Evolutionary conservation across 2,329 filamentous ascomycete genomes (phyloP), one percentile per base, ranked within the genome.

Genomic region (Chaetomiaceae sp.): DNA sequence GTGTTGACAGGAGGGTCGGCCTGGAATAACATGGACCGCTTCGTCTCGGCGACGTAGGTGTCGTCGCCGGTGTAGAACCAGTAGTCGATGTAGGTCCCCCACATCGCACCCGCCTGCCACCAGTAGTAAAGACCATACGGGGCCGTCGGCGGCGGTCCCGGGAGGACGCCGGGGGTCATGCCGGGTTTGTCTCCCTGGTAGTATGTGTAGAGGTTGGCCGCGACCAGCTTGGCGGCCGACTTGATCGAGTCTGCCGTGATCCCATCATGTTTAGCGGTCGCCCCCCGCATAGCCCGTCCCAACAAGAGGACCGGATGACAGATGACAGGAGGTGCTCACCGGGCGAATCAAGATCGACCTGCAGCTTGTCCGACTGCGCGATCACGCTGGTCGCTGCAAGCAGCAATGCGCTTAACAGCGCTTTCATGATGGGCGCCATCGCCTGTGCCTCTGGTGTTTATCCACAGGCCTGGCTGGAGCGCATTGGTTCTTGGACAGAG

Each of bases 51-150:
- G 62, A 84, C 84, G 68, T 84, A 84, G 5, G 73, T 75, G 1
- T 67, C 64, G 64, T 86, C 81, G 41, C 80, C 79, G 0, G 82
- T 85, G 58, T 78, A 79, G 59, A 77, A 76, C 80, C 80, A 85
- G 64, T 86, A 86, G 65, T 85, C 80, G 51, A 86, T 75, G 55
- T 84, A 64, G 2, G 79, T 78, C 61, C 80, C 78, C 72, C 83
- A 85, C 70, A 86, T 72, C 18, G 79, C 77, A 58, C 80, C 77
- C 10, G 76, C 79, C 66, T 86, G 80, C 83, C 82, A 86, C 82
- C 83, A 86, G 71, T 85, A 85, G 63, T 81, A 82, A 41, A 70
- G 68, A 21, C 73, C 74, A 18, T n/a, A n/a, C n/a, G n/a, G n/a
- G n/a, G n/a, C 55, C 63, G 4, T n/a, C n/a, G 73, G 71, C 7